phyloP scores from a whole-genome alignment of 1,284 basidiomycete species.

The Sporisorium iseilematis-ciliati region DNA sequence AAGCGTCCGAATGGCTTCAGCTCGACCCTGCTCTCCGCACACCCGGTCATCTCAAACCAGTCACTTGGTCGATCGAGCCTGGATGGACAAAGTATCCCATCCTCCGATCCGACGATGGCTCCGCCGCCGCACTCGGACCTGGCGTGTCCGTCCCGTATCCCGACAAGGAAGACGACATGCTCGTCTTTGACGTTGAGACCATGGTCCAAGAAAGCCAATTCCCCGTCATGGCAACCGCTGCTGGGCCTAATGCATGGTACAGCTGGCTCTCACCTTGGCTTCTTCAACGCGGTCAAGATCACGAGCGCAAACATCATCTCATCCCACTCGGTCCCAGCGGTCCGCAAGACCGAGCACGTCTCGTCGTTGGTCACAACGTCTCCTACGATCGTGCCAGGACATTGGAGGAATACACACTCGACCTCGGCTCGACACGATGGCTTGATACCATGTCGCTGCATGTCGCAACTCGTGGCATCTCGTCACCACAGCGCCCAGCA shows the following conservation, averaged over 20 bases:
- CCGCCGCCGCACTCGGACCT: constrained; percentile 42
- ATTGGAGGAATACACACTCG: constrained; percentile 84
- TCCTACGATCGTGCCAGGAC: constrained; percentile 91
- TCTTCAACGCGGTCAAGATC: constrained; percentile 75
- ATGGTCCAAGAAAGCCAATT: constrained; percentile 85
- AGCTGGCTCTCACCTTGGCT: constrained; percentile 96
- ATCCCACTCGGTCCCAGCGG: constrained; percentile 76
- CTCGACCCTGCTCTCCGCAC: constrained; percentile 53
- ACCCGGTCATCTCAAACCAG: constrained; percentile 70
- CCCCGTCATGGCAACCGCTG: constrained; percentile 90
- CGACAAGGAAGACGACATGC: constrained; percentile 76
- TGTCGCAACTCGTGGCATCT: constrained; percentile 92
- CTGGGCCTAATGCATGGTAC: constrained; percentile 88
- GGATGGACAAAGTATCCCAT: constrained; percentile 91
- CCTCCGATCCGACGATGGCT: constrained; percentile 69
- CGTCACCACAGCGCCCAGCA: constrained; percentile 90
- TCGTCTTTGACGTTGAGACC: constrained; percentile 95
- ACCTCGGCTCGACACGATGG: constrained; percentile 81
- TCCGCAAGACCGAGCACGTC: constrained; percentile 69
- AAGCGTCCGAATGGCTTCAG: constrained; percentile 58
- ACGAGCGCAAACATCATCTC: constrained; percentile 77
- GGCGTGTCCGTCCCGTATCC: constrained; percentile 69
- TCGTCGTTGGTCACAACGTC: constrained; percentile 94
- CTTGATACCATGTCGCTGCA: constrained; percentile 96
- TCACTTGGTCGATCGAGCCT: constrained; percentile 79